phyloP scores from a whole-genome alignment of 169 alveolate species.

The Eimeria acervulina region DNA sequence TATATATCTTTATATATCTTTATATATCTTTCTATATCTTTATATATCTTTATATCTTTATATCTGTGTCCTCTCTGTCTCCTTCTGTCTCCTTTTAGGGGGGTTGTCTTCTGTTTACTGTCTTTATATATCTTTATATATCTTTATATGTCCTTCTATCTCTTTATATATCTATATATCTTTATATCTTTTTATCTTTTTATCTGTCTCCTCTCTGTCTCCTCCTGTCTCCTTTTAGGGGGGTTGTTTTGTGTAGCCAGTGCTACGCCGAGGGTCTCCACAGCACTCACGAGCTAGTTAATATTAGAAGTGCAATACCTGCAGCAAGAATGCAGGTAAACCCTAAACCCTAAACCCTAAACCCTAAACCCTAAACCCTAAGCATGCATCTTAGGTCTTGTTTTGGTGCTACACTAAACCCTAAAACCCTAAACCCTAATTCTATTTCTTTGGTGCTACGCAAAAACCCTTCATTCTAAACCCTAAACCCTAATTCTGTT shows the following conservation, averaged over 20 bases:
- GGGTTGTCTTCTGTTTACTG: background rate
- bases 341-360: conserved; percentile 42
- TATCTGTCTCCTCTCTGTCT: background rate
- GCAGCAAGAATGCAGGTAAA: conserved; percentile 1
- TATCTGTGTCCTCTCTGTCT: no score
- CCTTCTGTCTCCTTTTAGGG: background rate
- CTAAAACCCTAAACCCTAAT: background rate
- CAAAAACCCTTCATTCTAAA: no score
- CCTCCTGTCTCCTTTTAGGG: background rate
- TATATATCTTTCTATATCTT: no score
- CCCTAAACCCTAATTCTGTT: no score
- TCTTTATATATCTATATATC: no score
- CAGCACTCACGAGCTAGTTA: background rate
- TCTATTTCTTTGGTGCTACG: no score
- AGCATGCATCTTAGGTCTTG: background rate
- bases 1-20: background rate
- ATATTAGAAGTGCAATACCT: background rate
- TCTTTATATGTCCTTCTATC: no score
- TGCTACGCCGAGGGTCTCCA: conserved; percentile 24
- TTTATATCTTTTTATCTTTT: background rate
- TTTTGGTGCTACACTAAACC: background rate
- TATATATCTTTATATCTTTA: background rate
- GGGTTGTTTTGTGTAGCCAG: background rate
- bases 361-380: conserved; percentile 37
- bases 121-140: background rate